Evolutionary conservation across 2,329 filamentous ascomycete species (phyloP), one percentile per base, ranked within the genome.

Genomic region (Venturia oleaginea): DNA sequence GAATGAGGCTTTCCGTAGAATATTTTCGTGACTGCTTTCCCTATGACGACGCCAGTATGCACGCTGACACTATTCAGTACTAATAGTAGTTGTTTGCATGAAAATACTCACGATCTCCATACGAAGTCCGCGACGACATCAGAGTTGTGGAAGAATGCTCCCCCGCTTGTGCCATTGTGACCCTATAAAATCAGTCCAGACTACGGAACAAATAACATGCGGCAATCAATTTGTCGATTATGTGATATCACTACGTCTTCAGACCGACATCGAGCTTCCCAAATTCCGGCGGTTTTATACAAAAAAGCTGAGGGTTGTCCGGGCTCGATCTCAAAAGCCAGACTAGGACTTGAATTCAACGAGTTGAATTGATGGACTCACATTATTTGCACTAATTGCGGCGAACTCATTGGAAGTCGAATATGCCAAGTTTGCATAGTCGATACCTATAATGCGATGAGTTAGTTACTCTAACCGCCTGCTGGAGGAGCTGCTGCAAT

Each of bases 121-220:
- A 38, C 51, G 24, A 62, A 62, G 22, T 66, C 67, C 43, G 30
- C 73, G 0, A 82, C 68, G 6, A 80, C 74, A 22, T 79, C 78
- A 0, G 76, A 70, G 32, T 80, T 78, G 22, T 77, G 72, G 59
- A 78, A 77, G 67, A 83, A 82, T 0, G 78, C 73, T 30, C 70
- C 64, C n/a, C 80, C 81, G 4, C 73, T 76, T 5, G 73, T 76
- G 13, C 77, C 77, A 64, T 78, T 75, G 64, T 79, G 77, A 0
- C 77, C 77, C 22, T 64, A n/a, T 19, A 57, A 10, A 13, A 15
- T 57, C 30, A 57, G 51, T 13, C 10, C 8, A 34, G 30, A 2
- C 17, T 19, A 27, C 5, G 2, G 17, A 27, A 27, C 22, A 51
- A n/a, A 2, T 19, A 6, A 13, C 17, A 43, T 17, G 13, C 40